A percentile compares a stretch with the other conserved stretches of the same genome.
Evolutionary conservation across 441 rosid species (phyloP).

Genomic region (Cnidoscolus chayamansa): DNA sequence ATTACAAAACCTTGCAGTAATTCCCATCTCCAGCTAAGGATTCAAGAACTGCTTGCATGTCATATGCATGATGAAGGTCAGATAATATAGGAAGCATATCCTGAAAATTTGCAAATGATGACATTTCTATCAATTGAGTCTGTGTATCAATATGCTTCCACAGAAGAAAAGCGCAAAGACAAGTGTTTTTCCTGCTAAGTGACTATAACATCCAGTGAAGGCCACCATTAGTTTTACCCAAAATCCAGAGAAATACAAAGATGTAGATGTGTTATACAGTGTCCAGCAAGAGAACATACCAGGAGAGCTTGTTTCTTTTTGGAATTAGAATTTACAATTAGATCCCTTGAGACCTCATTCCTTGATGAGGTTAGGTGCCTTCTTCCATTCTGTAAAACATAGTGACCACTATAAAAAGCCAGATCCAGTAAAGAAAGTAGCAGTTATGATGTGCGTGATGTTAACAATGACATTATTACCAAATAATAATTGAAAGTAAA

Average conservation of each 20-base stretch:
- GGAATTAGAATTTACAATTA: conserved; percentile 80
- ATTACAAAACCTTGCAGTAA: conserved; percentile 72
- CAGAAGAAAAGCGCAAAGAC: neutral
- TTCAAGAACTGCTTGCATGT: conserved; percentile 80
- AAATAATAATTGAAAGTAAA: neutral
- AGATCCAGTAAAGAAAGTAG: conserved; percentile 16
- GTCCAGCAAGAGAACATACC: conserved; percentile 44
- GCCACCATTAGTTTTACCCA: conserved; percentile 12
- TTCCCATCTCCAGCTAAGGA: conserved; percentile 84
- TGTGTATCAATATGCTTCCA: conserved; percentile 13
- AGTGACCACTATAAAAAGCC: conserved; percentile 23
- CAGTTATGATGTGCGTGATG: neutral
- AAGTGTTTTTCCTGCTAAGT: conserved; percentile 7
- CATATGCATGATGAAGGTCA: conserved; percentile 73
- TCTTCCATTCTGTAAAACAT: conserved; percentile 80
- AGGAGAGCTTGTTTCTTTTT: conserved; percentile 90
- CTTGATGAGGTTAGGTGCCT: conserved; percentile 84
- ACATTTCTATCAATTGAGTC: conserved; percentile 8
- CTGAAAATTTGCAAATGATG: conserved; percentile 44
- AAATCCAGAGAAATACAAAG: conserved; percentile 14
- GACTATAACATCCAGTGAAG: neutral
- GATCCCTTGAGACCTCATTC: conserved; percentile 97
- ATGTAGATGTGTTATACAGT: conserved; percentile 7
- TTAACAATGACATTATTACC: neutral
- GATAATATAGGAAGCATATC: conserved; percentile 75